These are phyloP conservation scores for Fonsecaea pedrosoi DNA, from an alignment of 2,329 filamentous ascomycete species.

Conservation along the genomic window DNA sequence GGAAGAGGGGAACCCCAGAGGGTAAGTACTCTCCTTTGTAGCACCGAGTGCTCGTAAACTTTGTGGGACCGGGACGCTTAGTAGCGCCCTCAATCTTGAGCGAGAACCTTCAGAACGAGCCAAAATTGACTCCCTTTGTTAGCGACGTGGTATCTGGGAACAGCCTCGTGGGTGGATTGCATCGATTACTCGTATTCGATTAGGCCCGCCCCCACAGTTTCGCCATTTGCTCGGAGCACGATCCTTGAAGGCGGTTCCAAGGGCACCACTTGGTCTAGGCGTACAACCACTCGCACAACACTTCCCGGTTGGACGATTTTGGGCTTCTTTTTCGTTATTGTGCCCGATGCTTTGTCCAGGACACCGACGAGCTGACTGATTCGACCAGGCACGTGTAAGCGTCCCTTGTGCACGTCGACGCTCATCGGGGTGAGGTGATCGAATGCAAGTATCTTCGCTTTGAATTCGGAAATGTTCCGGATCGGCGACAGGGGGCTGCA, in stretches of 20 bases:
- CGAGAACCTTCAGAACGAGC: slow-evolving; percentile 1
- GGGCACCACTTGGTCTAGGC: slow-evolving; percentile 75
- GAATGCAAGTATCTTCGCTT: slow-evolving; percentile 84
- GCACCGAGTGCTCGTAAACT: not conserved
- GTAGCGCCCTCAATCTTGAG: not conserved
- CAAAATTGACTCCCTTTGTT: not conserved
- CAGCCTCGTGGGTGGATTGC: not conserved
- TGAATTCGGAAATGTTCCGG: slow-evolving; percentile 73
- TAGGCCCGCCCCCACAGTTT: slow-evolving; percentile 86
- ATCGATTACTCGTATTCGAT: slow-evolving; percentile 64
- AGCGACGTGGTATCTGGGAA: not conserved
- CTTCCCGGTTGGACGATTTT: slow-evolving; percentile 80
- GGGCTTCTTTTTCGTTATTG: slow-evolving; percentile 80
- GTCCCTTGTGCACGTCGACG: slow-evolving; percentile 85
- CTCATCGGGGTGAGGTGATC: slow-evolving; percentile 87
- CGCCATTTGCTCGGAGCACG: slow-evolving; percentile 78
- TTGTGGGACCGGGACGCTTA: not conserved
- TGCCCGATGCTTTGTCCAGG: slow-evolving; percentile 79
- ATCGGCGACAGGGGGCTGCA: slow-evolving; percentile 74
- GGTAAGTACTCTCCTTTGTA: not conserved
- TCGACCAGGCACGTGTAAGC: slow-evolving; percentile 77
- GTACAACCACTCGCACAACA: slow-evolving; percentile 78
- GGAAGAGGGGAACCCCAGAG: not conserved
- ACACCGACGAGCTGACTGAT: slow-evolving; percentile 74
- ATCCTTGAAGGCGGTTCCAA: slow-evolving; percentile 81